A percentile compares a stretch with the other conserved stretches of the same genome.
These are phyloP conservation scores for Capniomyces stellatus DNA, from an alignment of 371 early-diverging fungal genomes.

Conservation along the genomic window DNA sequence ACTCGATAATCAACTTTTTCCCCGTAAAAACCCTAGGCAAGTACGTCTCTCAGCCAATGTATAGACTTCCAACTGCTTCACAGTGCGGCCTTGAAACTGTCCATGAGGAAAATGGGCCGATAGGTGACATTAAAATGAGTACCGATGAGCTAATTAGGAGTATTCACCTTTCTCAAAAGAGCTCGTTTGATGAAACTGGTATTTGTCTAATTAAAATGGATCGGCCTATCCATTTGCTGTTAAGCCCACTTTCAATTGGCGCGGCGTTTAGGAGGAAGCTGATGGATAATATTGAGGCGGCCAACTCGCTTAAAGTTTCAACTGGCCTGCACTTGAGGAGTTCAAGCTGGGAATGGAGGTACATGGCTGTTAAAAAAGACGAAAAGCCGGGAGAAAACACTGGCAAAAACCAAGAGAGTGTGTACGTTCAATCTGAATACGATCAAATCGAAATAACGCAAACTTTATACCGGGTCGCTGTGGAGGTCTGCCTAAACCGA, in stretches of 20 bases:
- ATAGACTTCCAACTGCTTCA: background rate
- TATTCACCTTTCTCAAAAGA: too few relatives aligned
- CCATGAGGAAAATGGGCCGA: too few relatives aligned
- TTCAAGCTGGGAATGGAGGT: background rate
- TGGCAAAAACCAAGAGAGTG: background rate
- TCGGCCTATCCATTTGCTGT: slow-evolving; percentile 2
- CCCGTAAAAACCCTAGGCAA: slow-evolving; percentile 5
- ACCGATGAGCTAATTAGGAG: too few relatives aligned
- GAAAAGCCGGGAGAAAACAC: background rate
- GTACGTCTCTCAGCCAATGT: background rate
- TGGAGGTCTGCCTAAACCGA: background rate
- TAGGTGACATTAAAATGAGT: too few relatives aligned
- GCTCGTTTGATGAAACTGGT: background rate
- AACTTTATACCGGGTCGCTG: slow-evolving; percentile 1
- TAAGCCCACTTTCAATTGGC: background rate
- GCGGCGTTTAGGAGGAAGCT: too few relatives aligned
- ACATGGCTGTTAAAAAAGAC: background rate
- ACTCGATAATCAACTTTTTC: slow-evolving; percentile 11
- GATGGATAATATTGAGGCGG: background rate
- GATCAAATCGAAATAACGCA: background rate
- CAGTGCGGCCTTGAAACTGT: too few relatives aligned
- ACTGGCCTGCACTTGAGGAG: background rate
- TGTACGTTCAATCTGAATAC: background rate
- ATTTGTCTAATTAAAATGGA: background rate
- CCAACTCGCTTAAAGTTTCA: background rate